Conservation (phyloP, 192 early-diverging fungal genomes). For the Rhizoclosmatium sp. region DNA sequence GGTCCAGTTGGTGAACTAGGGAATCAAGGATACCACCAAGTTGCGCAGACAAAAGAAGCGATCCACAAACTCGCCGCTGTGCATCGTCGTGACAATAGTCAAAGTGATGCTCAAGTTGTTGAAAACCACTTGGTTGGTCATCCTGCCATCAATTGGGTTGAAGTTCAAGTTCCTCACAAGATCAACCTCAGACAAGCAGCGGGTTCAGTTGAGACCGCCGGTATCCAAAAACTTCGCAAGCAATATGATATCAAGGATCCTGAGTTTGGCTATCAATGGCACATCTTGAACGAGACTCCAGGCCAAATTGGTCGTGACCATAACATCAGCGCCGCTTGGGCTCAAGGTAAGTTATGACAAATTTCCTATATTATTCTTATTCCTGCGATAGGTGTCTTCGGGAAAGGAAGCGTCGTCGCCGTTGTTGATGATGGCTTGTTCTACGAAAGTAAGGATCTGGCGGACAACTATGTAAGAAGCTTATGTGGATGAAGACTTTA, state of each 20-base stretch:
- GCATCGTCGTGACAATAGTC: too few relatives aligned
- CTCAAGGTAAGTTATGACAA: constrained; percentile 56
- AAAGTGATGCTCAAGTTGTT: neutral
- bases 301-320: constrained; percentile 76
- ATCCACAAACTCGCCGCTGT: too few relatives aligned
- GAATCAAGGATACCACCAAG: constrained; percentile 48
- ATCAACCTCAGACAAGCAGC: constrained; percentile 40
- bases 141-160: constrained; percentile 43
- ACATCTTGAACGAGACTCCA: constrained; percentile 56
- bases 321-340: constrained; percentile 95
- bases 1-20: too few relatives aligned
- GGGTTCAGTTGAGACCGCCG: too few relatives aligned
- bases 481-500: too few relatives aligned
- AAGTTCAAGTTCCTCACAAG: constrained; percentile 52
- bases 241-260: constrained; percentile 33
- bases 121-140: neutral
- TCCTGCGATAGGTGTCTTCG: neutral
- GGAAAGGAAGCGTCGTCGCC: constrained; percentile 40
- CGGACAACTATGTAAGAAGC: constrained; percentile 77
- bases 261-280: constrained; percentile 31
- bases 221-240: too few relatives aligned
- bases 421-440: constrained; percentile 97
- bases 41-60: constrained; percentile 6
- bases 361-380: neutral
- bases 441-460: constrained; percentile 82